Evolutionary conservation across 257 asterid species (phyloP), one percentile per base, ranked within the genome.

Genomic region (Leonotis leonurus): DNA sequence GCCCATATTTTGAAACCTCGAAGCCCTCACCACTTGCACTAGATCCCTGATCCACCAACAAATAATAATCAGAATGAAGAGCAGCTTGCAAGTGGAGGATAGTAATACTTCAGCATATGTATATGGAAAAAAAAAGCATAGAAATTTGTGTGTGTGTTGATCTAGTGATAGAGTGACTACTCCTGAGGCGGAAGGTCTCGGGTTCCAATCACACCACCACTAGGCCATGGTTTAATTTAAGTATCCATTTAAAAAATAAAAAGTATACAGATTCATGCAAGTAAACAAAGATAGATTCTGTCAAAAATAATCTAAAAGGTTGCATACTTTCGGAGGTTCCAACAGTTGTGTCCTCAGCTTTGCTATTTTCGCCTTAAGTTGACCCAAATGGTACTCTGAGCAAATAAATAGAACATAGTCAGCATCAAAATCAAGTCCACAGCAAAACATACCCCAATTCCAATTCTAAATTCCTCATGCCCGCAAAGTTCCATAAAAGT

Each of bases 1-100:
- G 99, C 52, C 99, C 99, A 75, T 57, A 92, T 77, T 92, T 92
- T 33, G 99, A 89, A 73, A 89, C 99, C 79, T 92, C 99, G 67
- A 92, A 92, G 70, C 99, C 99, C n/a, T 92, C 99, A 71, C 97
- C 99, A 60, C 89, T 96, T 71, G 91, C 99, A 76, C 92, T 85
- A 53, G 99, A 74, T 64, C 99, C 99, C 99, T 93, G 76, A 63
- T 41, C 46, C 77, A 69, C 43, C 18, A 70, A 52, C 48, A 41
- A 70, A 54, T 36, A 53, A 35, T 25, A 44, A 35, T 68, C 56
- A 72, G 48, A 68, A 52, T 33, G 40, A 54, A 74, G 46, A 33
- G 3, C 37, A 2, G 59, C 54, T 62, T 11, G 9, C 68, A 41
- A 32, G 25, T 37, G 7, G 18, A 36, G 58, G 22, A 33, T 29